Conservation (phyloP, 495 filamentous ascomycete genomes). For the Talaromyces proteolyticus region DNA sequence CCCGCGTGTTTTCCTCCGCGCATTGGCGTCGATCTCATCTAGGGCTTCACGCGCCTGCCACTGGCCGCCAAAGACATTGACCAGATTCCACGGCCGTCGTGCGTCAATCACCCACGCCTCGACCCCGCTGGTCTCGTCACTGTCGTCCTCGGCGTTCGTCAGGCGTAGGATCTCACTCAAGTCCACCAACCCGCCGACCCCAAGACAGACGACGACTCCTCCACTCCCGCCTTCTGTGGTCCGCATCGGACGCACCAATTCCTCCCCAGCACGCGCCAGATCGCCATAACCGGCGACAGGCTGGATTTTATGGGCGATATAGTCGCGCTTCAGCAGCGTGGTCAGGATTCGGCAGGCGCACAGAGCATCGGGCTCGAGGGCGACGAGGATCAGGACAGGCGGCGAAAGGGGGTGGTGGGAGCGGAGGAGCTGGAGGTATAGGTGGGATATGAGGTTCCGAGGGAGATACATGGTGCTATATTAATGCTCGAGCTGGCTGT, state of each 20-base stretch:
- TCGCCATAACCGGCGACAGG: conserved; percentile 91
- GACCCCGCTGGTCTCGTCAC: conserved; percentile 62
- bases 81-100: conserved; percentile 88
- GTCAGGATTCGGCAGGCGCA: conserved; percentile 95
- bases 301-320: conserved; percentile 96
- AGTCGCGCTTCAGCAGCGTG: conserved; percentile 86
- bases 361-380: conserved; percentile 90
- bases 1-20: conserved; percentile 41
- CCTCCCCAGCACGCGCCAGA: conserved; percentile 67
- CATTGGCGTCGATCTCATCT: conserved; percentile 42
- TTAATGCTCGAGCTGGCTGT: neutral
- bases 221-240: conserved; percentile 72
- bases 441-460: conserved; percentile 76
- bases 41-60: conserved; percentile 33
- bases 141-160: conserved; percentile 43
- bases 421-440: conserved; percentile 80
- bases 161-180: conserved; percentile 68
- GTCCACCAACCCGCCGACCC: conserved; percentile 87
- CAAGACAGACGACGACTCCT: conserved; percentile 85
- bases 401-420: conserved; percentile 78
- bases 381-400: conserved; percentile 86
- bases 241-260: conserved; percentile 77
- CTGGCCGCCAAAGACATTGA: conserved; percentile 81
- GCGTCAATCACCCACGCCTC: conserved; percentile 95
- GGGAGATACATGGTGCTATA: conserved; percentile 80